Evolutionary conservation across 1,139 yeast genomes (phyloP).

Genomic region (Kodamaea fungicola): DNA sequence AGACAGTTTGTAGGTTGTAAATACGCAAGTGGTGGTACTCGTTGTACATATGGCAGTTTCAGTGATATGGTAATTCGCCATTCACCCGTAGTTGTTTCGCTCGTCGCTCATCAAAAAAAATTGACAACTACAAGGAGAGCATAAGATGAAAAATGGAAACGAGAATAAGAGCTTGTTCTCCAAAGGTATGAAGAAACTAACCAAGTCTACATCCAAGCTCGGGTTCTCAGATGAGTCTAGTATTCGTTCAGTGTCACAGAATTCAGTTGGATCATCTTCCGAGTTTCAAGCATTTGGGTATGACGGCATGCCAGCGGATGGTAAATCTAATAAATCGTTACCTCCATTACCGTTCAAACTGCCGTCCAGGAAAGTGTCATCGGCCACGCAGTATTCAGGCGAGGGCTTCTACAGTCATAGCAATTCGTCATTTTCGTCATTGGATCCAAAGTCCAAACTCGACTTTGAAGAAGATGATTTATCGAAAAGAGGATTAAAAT

Average conservation of each 20-base stretch:
- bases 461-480: slow-evolving; percentile 4
- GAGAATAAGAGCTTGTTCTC: slow-evolving; percentile 8
- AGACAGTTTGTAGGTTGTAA: too few relatives aligned
- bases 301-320: slow-evolving; percentile 19
- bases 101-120: too few relatives aligned
- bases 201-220: slow-evolving; percentile 14
- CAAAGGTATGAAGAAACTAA: slow-evolving; percentile 12
- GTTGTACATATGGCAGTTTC: too few relatives aligned
- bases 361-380: slow-evolving; percentile 6
- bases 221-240: slow-evolving; percentile 10
- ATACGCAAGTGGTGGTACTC: too few relatives aligned
- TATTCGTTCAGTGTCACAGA: slow-evolving; percentile 3
- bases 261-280: slow-evolving; percentile 1
- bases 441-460: slow-evolving; percentile 28
- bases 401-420: slow-evolving; percentile 5
- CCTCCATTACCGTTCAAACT: slow-evolving; percentile 17
- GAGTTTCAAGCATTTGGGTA: slow-evolving; percentile 36
- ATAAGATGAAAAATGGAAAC: slow-evolving; percentile 10
- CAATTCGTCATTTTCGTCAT: slow-evolving; percentile 20
- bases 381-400: slow-evolving; percentile 4
- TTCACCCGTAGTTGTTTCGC: too few relatives aligned
- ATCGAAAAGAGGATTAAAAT: slow-evolving; percentile 5
- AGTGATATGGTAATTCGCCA: too few relatives aligned
- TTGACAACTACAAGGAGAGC: neutral
- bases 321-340: slow-evolving; percentile 26